phyloP scores from a whole-genome alignment of 2,329 filamentous ascomycete species.

The Emergomyces orientalis region DNA sequence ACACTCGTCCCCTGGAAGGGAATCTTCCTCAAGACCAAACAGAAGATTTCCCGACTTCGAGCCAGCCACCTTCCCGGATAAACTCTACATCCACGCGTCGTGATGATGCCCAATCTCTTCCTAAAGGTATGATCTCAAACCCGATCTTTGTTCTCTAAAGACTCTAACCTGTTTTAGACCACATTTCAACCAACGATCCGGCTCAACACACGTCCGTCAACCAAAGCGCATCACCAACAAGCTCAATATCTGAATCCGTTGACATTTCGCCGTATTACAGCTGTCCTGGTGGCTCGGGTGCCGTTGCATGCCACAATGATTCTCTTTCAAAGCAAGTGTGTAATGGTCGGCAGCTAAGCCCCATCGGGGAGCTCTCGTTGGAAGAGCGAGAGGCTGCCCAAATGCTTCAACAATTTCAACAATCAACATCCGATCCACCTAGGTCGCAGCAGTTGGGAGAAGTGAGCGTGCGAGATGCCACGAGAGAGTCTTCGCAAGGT shows the following conservation, averaged over 20 bases:
- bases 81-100: too few relatives aligned
- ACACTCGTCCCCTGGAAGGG: too few relatives aligned
- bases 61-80: not conserved
- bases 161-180: too few relatives aligned
- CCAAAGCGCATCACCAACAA: too few relatives aligned
- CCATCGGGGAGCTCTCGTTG: not conserved
- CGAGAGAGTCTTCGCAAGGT: not conserved
- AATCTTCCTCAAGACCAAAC: not conserved
- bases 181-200: too few relatives aligned
- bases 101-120: too few relatives aligned
- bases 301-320: not conserved
- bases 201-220: too few relatives aligned
- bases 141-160: too few relatives aligned
- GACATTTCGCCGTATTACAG: not conserved
- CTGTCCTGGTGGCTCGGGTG: not conserved
- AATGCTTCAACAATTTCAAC: conserved; percentile 1
- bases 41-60: not conserved
- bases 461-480: not conserved
- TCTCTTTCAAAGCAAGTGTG: not conserved
- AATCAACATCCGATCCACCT: not conserved
- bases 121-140: too few relatives aligned
- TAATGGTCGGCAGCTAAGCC: not conserved
- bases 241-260: too few relatives aligned
- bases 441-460: not conserved
- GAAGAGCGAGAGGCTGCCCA: not conserved